Percentiles rank a stretch among this genome's conserved stretches.
Conservation (phyloP, 148 eudicot genomes). For the Nepenthes gracilis region DNA sequence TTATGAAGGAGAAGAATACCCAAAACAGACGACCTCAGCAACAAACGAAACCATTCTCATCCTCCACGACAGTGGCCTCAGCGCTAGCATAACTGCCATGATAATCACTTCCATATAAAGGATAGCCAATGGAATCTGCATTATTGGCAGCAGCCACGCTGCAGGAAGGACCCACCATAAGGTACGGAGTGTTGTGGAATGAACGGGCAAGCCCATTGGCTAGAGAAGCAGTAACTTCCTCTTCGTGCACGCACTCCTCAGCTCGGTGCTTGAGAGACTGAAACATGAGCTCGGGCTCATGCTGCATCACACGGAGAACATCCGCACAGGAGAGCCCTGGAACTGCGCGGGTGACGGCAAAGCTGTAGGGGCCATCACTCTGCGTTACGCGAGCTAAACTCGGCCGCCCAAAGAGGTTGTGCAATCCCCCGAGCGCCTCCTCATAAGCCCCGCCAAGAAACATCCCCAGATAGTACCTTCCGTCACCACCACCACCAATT, state of each 20-base stretch:
- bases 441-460: conserved; percentile 95
- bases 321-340: conserved; percentile 70
- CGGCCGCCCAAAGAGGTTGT: conserved; percentile 89
- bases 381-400: conserved; percentile 79
- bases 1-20: no score
- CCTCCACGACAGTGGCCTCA: conserved; percentile 31
- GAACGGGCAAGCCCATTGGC: conserved; percentile 42
- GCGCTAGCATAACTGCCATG: conserved; percentile 11
- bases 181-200: conserved; percentile 80
- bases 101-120: conserved; percentile 19
- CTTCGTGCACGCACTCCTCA: conserved; percentile 8
- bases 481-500: conserved; percentile 18
- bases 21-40: no score
- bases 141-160: background rate
- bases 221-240: background rate
- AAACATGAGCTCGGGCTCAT: conserved; percentile 93
- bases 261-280: conserved; percentile 68
- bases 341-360: conserved; percentile 68
- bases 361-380: conserved; percentile 77
- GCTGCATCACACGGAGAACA: conserved; percentile 84
- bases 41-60: conserved; percentile 20
- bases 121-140: background rate
- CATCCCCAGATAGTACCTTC: conserved; percentile 73
- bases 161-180: conserved; percentile 7
- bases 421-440: conserved; percentile 96